Conservation (phyloP, 2,329 filamentous ascomycete species). For the Ceratocystis destructans region DNA sequence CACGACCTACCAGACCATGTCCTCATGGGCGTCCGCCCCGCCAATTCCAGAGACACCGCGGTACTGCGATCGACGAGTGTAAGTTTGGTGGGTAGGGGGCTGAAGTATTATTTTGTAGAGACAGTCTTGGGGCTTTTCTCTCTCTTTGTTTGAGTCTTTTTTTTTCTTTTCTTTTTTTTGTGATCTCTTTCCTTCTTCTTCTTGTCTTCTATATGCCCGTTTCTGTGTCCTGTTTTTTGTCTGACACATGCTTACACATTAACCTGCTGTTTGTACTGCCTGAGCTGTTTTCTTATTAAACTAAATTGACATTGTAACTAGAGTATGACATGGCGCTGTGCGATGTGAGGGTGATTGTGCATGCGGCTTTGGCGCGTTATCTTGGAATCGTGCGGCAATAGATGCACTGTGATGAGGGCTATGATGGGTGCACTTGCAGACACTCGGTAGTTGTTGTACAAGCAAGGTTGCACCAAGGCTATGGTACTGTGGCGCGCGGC, state of each 20-base stretch:
- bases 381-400: too few relatives aligned
- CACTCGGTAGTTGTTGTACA: neutral
- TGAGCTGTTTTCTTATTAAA: neutral
- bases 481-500: neutral
- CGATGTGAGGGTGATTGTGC: neutral
- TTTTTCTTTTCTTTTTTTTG: neutral
- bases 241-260: neutral
- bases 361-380: neutral
- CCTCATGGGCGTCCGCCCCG: constrained; percentile 62
- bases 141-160: neutral
- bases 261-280: neutral
- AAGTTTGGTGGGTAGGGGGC: neutral
- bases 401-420: too few relatives aligned
- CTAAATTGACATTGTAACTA: neutral
- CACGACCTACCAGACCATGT: constrained; percentile 72
- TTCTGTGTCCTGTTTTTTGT: neutral
- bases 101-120: neutral
- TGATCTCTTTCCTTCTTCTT: neutral
- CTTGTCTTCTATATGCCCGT: neutral
- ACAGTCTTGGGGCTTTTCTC: neutral
- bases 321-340: neutral
- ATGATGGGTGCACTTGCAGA: neutral
- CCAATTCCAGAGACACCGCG: constrained; percentile 34
- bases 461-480: neutral
- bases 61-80: constrained; percentile 38